Evolutionary conservation across 176 grass and related monocot species (phyloP).

Genomic region (Thinopyrum elongatum): DNA sequence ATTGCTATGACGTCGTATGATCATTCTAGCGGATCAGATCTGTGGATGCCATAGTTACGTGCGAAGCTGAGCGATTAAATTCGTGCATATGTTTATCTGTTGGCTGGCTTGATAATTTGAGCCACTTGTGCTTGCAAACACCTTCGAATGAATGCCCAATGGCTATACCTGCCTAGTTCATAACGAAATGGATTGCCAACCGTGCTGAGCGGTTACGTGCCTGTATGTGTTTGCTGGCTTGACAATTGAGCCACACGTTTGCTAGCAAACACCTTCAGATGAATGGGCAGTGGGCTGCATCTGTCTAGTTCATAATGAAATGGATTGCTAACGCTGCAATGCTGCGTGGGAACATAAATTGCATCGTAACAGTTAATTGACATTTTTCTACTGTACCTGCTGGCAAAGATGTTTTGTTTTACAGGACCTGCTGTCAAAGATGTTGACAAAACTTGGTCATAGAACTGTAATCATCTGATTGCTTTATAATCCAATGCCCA

Average conservation of each 20-base stretch:
- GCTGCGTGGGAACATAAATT: background rate
- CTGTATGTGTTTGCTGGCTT: background rate
- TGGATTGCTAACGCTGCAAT: background rate
- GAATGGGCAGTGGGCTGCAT: background rate
- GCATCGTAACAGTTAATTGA: background rate
- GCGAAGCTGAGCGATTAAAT: background rate
- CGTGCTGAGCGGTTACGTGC: background rate
- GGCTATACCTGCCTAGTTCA: background rate
- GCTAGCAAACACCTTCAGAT: background rate
- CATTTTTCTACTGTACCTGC: background rate
- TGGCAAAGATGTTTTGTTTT: background rate
- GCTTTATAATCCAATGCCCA: background rate
- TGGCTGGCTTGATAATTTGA: background rate
- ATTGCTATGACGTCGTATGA: background rate
- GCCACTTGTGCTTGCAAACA: background rate
- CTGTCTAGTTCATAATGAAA: background rate
- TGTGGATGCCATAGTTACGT: background rate
- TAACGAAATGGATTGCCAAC: background rate
- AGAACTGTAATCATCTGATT: background rate
- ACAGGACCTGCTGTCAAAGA: background rate
- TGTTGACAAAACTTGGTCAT: background rate
- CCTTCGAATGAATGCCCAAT: background rate
- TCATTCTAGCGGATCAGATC: conserved; percentile 8
- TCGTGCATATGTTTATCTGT: background rate
- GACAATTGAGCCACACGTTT: background rate